Evolutionary conservation across 495 filamentous ascomycete genomes (phyloP).

Genomic region (Talaromyces ruber): DNA sequence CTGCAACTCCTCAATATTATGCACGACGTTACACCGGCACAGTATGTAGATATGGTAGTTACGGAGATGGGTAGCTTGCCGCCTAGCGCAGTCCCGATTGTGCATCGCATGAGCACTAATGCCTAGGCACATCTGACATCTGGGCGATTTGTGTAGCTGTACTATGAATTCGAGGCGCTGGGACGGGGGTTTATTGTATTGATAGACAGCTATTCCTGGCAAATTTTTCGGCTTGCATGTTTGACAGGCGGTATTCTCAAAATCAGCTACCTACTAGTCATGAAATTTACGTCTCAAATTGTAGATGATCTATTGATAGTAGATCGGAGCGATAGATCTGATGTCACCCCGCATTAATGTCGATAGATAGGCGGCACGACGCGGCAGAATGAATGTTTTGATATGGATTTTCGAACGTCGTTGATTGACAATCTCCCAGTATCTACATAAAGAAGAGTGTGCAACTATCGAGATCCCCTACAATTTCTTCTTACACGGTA

Average conservation of each 20-base stretch:
- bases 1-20: conserved; percentile 74
- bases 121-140: too few relatives aligned
- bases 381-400: conserved; percentile 1
- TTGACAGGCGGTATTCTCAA: neutral
- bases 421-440: neutral
- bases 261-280: neutral
- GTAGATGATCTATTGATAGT: neutral
- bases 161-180: neutral
- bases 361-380: neutral
- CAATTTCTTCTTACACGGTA: neutral
- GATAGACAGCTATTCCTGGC: neutral
- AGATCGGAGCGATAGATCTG: neutral
- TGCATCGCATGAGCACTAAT: conserved; percentile 42
- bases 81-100: conserved; percentile 65
- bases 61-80: conserved; percentile 86
- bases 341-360: neutral
- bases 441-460: neutral
- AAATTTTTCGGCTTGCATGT: neutral
- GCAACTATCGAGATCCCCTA: neutral
- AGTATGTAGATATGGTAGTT: conserved; percentile 79
- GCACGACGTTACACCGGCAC: conserved; percentile 90
- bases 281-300: neutral
- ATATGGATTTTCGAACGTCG: neutral
- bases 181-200: neutral
- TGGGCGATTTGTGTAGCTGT: conserved; percentile 36